Evolutionary conservation across 805 yeast genomes (phyloP), one percentile per base, ranked within the genome.

Genomic region (Spathaspora girioi): DNA sequence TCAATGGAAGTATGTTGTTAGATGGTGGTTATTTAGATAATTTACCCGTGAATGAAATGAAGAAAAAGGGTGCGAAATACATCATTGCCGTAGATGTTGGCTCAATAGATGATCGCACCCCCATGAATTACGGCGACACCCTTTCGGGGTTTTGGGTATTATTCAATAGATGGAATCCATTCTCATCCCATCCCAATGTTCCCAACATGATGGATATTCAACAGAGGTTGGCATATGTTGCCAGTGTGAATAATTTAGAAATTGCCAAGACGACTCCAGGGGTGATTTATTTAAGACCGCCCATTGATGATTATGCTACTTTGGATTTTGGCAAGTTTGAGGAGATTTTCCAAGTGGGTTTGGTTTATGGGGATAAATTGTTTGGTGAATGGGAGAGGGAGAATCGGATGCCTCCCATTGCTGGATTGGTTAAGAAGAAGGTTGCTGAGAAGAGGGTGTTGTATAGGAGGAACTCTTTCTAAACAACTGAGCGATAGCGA

Each of bases 11-110:
- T 40, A 93, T 93, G 98, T 70, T 94, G 27, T 70, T 94, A 43
- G 99, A 93, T 68, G 99, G 99, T 43, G 99, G 99, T 0, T 93
- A 94, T 65, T 84, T 94, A 50, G 98, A 93, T 64, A 93, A 93
- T 64, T 73, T 93, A 51, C 96, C 99, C 0, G 98, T 93, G 2
- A 77, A 78, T 56, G 97, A 93, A 64, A 94, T 93, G 98, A 86
- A 87, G 65, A 79, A 83, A 41, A 77, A 88, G 53, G 98, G 98
- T 1, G 97, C 97, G 2, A 83, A 84, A 51, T 79, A 86, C 40
- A 83, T 93, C 15, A 82, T 94, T 63, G 98, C 99, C 0, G 92
- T 91, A 14, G 99, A 93, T 68, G 99, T 93, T 38, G 99, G 99
- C 0, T 87, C 97, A 1, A 87, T 85, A 3, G 98, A 94, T 64